Base-by-base conservation (phyloP, 169 alveolate species). In the Plasmodium inui region DNA sequence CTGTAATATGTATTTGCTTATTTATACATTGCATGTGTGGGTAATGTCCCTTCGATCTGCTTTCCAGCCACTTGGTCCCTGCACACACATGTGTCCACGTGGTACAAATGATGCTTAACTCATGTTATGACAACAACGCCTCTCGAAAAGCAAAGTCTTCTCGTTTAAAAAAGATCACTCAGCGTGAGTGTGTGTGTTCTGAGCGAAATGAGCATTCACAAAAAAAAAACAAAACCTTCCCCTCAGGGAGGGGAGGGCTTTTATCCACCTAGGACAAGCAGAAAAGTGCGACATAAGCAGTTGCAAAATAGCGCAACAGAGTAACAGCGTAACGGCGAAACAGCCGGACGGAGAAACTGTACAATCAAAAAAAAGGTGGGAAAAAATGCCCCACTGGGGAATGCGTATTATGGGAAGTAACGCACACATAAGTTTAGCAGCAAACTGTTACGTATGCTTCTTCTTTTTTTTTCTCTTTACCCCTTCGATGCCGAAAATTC, bases 61-160 rank as follows among this genome's bases (percentile, higher is more conserved):
- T 67, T 67, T 19, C 76, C 76, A 67, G 22, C 76, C 76, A 67
- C 76, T 22, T 67, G 17, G 76, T 67, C 37, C 37, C 2, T 67
- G 37, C 10, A 22, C 76, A 28, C 17, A 22, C 39, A 14, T 28
- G 76, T 67, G 37, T 67, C 37, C 37, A 22, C 30, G 30, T 26
- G 37, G 14, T 67, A 67, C 76, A 67, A 67, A 67, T 67, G 37
- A 67, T 26, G 32, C 37, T 67, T 67, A 22, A 67, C 76, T 22
- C 37, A 67, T 67, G 19, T 22, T 19, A 67, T 67, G 22, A 22
- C 30, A 8, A 10, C 76, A 67, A 67, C 39, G 37, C 17, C 34
- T 28, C n/a, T 67, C 37, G 76, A 67, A 67, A 67, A 22, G 76
- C 76, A 67, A 28, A 67, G 76, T 67, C 76, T 67, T 67, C 17